Percentiles rank a stretch among this genome's conserved stretches.
Evolutionary conservation across 495 filamentous ascomycete species (phyloP).

Genomic region (Aspergillus egyptiacus): DNA sequence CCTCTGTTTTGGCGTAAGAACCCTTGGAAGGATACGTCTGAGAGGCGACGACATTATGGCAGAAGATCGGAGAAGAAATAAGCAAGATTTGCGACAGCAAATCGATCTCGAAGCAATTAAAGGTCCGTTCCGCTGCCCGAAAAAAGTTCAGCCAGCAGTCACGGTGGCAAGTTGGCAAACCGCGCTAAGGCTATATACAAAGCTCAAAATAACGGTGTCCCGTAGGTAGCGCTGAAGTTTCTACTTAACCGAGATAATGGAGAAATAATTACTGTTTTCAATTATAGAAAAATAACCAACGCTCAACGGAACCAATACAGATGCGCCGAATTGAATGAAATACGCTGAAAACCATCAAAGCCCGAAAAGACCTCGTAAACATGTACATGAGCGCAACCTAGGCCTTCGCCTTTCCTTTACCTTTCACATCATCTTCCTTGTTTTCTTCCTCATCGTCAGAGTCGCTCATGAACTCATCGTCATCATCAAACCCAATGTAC

Average conservation of each 20-base stretch:
- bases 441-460: slow-evolving; percentile 49
- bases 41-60: slow-evolving; percentile 31
- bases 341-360: background rate
- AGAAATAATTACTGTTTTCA: background rate
- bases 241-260: background rate
- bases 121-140: slow-evolving; percentile 11
- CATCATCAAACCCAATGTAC: slow-evolving; percentile 85
- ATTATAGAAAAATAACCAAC: background rate
- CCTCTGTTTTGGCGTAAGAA: slow-evolving; percentile 3
- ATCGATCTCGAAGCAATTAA: slow-evolving; percentile 9
- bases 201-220: background rate
- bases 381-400: slow-evolving; percentile 5
- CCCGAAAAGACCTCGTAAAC: slow-evolving; percentile 18
- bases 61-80: slow-evolving; percentile 8
- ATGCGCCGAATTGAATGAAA: background rate
- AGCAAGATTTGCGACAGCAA: slow-evolving; percentile 17
- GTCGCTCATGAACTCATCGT: slow-evolving; percentile 84
- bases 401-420: slow-evolving; percentile 39
- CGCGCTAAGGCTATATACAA: background rate
- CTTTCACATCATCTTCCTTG: slow-evolving; percentile 21
- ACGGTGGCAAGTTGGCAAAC: no score
- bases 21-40: slow-evolving; percentile 24
- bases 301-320: background rate
- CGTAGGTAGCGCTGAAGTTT: no score
- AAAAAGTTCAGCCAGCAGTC: slow-evolving; percentile 17